Evolutionary conservation across 108 stramenopile species (phyloP), one percentile per base, ranked within the genome.

Genomic region (Discostella pseudostelligera): DNA sequence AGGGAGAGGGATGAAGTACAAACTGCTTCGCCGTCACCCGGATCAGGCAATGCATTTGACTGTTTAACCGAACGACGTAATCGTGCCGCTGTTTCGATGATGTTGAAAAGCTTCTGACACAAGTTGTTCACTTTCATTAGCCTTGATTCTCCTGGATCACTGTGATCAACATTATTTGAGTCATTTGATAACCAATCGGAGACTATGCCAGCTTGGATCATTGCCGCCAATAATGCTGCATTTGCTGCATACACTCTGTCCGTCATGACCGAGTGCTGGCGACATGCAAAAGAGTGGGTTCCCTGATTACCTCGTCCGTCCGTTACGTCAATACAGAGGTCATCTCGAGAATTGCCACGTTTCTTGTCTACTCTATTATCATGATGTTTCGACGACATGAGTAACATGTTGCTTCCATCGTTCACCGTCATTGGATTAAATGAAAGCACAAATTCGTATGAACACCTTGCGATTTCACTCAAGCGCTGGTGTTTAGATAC

Each of bases 21-120:
- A 36, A 78, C 69, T 26, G 77, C 46, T 48, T 78, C 77, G 37
- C 59, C 62, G 43, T 78, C 77, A 39, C 70, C 69, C 28, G 29
- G 60, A 49, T 59, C 59, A n/a, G 32, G 29, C 26, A 56, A 56
- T 37, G 39, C 20, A 16, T 32, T 56, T 7, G 13, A 62, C 26
- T 67, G 70, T 28, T 78, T 66, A n/a, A 59, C 49, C 16, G 65
- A 67, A 19, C 63, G 44, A 49, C 76, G 64, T 12, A 56, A 35
- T 49, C 77, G 61, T 28, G 70, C 62, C 9, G 62, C 64, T 48
- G 65, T 67, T 39, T 78, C 77, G 32, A 78, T 70, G 1, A 71
- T 44, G 22, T 62, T 42, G 42, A 62, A 71, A 17, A 78, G 65
- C 29, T 70, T 78, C 37, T 78, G 65, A 40, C 69, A 70, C 19